Percentiles rank a stretch among this genome's conserved stretches.
Evolutionary conservation across 805 yeast species (phyloP).

Genomic region (Myxozyma sirexii): DNA sequence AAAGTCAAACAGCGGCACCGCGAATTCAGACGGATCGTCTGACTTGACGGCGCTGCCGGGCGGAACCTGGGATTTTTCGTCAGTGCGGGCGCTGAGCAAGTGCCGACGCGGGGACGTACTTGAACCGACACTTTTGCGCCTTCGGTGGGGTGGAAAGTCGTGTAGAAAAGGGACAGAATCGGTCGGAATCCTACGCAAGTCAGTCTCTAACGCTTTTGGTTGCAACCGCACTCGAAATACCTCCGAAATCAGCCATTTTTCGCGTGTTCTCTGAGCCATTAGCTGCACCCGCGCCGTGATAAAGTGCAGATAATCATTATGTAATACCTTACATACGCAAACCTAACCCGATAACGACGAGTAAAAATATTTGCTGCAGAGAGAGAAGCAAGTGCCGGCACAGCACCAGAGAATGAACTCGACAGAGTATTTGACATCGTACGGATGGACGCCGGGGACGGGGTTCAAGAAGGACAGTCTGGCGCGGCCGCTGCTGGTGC

Average conservation of each 20-base stretch:
- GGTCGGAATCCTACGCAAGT: constrained; percentile 90
- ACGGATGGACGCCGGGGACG: constrained; percentile 93
- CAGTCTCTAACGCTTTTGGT: no score
- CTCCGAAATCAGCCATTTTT: neutral
- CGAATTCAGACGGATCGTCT: constrained; percentile 32
- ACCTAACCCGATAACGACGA: no score
- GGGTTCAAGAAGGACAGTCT: constrained; percentile 79
- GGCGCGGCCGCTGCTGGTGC: constrained; percentile 81
- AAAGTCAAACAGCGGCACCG: constrained; percentile 64
- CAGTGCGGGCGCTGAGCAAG: neutral
- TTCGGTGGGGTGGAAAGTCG: constrained; percentile 92
- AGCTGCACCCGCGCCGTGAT: no score
- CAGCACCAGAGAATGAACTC: no score
- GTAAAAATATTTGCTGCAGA: no score
- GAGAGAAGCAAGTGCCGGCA: no score
- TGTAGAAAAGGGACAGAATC: constrained; percentile 83
- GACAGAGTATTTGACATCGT: constrained; percentile 66
- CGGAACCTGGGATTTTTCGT: constrained; percentile 56
- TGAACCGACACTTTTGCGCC: constrained; percentile 92
- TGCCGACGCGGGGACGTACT: no score
- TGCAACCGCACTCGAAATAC: no score
- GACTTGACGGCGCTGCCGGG: constrained; percentile 54
- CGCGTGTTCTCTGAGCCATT: no score
- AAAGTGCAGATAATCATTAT: no score
- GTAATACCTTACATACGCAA: no score